Conservation (phyloP, 805 yeast species). For the Lipomyces starkeyi region DNA sequence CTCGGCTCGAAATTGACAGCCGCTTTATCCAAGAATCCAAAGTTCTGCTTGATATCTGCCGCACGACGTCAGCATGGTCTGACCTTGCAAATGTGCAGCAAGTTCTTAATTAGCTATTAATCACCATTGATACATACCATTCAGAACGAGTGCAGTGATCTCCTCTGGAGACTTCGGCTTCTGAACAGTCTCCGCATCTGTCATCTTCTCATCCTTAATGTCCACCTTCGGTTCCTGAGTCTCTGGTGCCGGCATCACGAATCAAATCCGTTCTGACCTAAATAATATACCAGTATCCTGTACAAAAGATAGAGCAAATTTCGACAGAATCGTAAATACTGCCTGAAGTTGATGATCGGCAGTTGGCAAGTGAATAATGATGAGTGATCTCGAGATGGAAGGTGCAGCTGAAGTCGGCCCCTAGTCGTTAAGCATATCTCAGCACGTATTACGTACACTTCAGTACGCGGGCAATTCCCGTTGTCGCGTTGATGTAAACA, state of each 20-base stretch:
- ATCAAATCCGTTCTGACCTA: not conserved
- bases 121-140: conserved; percentile 23
- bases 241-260: conserved; percentile 11
- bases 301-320: not conserved
- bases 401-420: not conserved
- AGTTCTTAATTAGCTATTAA: not conserved
- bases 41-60: conserved; percentile 48
- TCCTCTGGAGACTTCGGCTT: conserved; percentile 25
- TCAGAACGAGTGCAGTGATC: conserved; percentile 26
- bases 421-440: not conserved
- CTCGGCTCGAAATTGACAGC: conserved; percentile 81
- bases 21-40: conserved; percentile 62
- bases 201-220: conserved; percentile 30
- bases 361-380: not conserved
- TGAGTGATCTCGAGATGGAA: not conserved
- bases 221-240: conserved; percentile 5
- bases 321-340: not conserved
- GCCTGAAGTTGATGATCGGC: not conserved
- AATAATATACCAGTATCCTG: not conserved
- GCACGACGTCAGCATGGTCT: not conserved
- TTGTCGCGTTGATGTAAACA: conserved; percentile 1
- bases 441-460: conserved; percentile 1
- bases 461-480: not conserved
- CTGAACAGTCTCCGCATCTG: conserved; percentile 22
- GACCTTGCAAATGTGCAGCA: not conserved